Percentiles rank a stretch among this genome's conserved stretches.
Conservation (phyloP, 148 eudicot species). For the Vaccinium vitisidaea region DNA sequence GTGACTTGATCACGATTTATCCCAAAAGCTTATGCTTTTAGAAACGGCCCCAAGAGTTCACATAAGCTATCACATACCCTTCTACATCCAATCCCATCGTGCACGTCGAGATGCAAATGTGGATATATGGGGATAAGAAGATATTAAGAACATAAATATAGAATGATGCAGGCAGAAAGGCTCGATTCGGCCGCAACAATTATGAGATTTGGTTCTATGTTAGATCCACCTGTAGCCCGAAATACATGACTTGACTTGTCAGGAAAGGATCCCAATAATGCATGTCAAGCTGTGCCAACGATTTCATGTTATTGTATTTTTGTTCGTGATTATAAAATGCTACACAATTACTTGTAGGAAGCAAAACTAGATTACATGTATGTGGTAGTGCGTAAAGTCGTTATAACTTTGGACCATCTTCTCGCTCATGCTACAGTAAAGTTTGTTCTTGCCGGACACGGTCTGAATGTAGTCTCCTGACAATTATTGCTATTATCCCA, state of each 20-base stretch:
- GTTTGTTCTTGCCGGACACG: background rate
- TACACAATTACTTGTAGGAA: background rate
- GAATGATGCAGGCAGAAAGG: background rate
- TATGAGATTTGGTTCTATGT: background rate
- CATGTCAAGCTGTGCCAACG: background rate
- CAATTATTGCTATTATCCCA: conserved; percentile 18
- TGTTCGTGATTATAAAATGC: background rate
- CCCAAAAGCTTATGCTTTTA: background rate
- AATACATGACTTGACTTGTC: background rate
- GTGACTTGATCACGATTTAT: background rate
- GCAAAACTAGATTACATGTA: background rate
- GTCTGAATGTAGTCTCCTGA: background rate
- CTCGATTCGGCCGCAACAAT: background rate
- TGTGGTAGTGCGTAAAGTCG: background rate
- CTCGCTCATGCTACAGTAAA: background rate
- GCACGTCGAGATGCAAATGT: background rate
- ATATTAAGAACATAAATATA: background rate
- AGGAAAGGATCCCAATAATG: background rate
- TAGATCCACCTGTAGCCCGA: background rate
- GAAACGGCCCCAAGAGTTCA: background rate
- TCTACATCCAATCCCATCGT: background rate
- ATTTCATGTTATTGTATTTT: background rate
- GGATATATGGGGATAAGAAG: background rate
- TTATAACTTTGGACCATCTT: background rate
- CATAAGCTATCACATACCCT: background rate